These are phyloP conservation scores for Candida hungchunana DNA, from an alignment of 805 yeast species.

Conservation along the genomic window DNA sequence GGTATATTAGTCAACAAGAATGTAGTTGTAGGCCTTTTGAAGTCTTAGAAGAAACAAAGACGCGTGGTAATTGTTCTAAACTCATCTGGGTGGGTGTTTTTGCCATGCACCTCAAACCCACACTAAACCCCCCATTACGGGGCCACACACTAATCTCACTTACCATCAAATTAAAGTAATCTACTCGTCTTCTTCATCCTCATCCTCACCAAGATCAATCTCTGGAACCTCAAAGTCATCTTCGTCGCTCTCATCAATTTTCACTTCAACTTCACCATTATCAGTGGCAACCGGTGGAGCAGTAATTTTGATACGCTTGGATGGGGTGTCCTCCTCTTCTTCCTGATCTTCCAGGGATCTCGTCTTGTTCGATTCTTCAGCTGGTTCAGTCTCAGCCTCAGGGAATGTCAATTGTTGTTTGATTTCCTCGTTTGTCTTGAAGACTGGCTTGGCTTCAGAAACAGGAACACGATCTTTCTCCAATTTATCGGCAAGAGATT, in stretches of 20 bases:
- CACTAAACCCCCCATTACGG: too few species aligned
- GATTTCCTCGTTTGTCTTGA: slow-evolving; percentile 24
- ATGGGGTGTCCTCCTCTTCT: slow-evolving; percentile 22
- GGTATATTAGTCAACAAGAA: too few species aligned
- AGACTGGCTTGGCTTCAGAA: slow-evolving; percentile 12
- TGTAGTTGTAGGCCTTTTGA: too few species aligned
- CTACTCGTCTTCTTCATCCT: slow-evolving; percentile 36
- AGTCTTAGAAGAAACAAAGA: too few species aligned
- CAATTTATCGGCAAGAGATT: slow-evolving; percentile 17
- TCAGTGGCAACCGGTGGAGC: slow-evolving; percentile 3
- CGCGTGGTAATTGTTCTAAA: too few species aligned
- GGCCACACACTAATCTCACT: too few species aligned
- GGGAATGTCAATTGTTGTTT: slow-evolving; percentile 22
- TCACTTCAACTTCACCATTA: slow-evolving; percentile 11
- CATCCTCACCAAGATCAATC: slow-evolving; percentile 38
- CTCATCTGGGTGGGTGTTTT: too few species aligned
- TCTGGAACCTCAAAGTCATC: slow-evolving; percentile 48
- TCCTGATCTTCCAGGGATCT: slow-evolving; percentile 21
- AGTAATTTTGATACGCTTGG: slow-evolving; percentile 24
- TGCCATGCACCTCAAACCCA: too few species aligned
- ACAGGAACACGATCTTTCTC: slow-evolving; percentile 10
- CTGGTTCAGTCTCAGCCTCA: slow-evolving; percentile 1
- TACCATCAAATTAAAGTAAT: background rate
- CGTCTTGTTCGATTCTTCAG: slow-evolving; percentile 8
- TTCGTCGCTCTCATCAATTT: slow-evolving; percentile 18